Evolutionary conservation across 345 rosid genomes (phyloP).

Genomic region (Sapria himalayana): DNA sequence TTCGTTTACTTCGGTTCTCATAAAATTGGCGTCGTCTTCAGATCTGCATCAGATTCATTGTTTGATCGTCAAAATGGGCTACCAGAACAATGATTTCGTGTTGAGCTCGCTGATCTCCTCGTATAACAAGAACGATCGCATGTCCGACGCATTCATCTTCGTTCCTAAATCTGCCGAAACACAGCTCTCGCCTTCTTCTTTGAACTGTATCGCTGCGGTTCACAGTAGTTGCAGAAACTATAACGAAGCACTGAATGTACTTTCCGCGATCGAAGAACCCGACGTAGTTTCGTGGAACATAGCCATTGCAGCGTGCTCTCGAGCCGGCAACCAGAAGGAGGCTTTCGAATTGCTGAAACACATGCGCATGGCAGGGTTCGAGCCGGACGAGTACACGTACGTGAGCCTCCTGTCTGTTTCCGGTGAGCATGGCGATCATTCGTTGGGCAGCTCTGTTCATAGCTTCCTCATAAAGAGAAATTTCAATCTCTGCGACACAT

Average conservation of each 20-base stretch:
- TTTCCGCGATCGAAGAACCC: constrained; percentile 49
- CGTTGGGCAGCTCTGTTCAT: constrained; percentile 60
- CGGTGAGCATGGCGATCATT: constrained; percentile 28
- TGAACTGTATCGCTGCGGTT: constrained; percentile 48
- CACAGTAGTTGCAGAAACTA: constrained; percentile 43
- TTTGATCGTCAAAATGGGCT: constrained; percentile 44
- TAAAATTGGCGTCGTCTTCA: constrained; percentile 13
- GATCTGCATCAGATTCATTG: constrained; percentile 51
- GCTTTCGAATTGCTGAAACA: constrained; percentile 40
- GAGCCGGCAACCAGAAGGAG: constrained; percentile 24
- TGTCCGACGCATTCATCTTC: constrained; percentile 32
- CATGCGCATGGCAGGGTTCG: constrained; percentile 23
- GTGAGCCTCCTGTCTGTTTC: constrained; percentile 41
- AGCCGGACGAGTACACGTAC: constrained; percentile 63
- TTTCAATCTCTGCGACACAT: constrained; percentile 27
- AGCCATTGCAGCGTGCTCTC: constrained; percentile 55
- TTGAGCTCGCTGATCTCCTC: constrained; percentile 51
- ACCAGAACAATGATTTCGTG: constrained; percentile 33
- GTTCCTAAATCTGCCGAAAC: constrained; percentile 14
- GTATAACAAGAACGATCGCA: constrained; percentile 36
- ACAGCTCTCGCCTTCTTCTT: constrained; percentile 18
- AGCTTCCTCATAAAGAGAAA: constrained; percentile 39
- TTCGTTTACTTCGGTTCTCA: constrained; percentile 50
- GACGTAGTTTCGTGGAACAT: constrained; percentile 73
- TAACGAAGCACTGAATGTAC: constrained; percentile 34